These are phyloP conservation scores for Saccharum officinarum DNA, from an alignment of 176 grass and related monocot genomes.

Conservation along the genomic window DNA sequence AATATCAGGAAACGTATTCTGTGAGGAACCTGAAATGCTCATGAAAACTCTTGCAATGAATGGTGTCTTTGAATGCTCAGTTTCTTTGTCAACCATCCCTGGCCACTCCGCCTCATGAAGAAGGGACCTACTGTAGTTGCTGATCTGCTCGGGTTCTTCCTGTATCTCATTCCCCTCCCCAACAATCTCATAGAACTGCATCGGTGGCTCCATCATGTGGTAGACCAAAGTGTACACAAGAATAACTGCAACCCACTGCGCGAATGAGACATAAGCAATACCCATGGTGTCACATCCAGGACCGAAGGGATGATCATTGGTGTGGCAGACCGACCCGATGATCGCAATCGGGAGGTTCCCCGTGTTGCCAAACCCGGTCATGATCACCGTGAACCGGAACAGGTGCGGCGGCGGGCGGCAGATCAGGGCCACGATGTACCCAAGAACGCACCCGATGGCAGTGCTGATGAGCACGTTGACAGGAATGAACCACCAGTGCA, in stretches of 20 bases:
- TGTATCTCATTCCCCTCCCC: conserved; percentile 59
- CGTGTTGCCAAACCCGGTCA: conserved; percentile 98
- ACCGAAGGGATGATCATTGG: conserved; percentile 74
- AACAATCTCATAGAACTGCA: conserved; percentile 90
- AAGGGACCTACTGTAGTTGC: conserved; percentile 73
- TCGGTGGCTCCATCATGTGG: conserved; percentile 98
- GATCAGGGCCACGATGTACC: conserved; percentile 61
- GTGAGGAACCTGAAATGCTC: conserved; percentile 88
- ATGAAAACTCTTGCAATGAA: conserved; percentile 92
- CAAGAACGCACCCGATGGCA: conserved; percentile 69
- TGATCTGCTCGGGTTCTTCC: conserved; percentile 40
- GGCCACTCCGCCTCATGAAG: conserved; percentile 98
- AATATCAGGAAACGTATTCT: conserved; percentile 74
- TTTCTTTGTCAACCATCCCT: conserved; percentile 89
- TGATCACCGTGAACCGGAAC: conserved; percentile 82
- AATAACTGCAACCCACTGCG: conserved; percentile 93
- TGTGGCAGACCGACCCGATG: conserved; percentile 87
- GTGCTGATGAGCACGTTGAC: conserved; percentile 96
- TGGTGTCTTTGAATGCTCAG: conserved; percentile 74
- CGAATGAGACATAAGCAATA: conserved; percentile 89
- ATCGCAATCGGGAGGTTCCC: conserved; percentile 96
- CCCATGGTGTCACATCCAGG: conserved; percentile 64
- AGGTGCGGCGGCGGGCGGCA: conserved; percentile 68
- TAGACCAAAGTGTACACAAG: conserved; percentile 96
- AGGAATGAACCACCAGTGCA: conserved; percentile 96